Evolutionary conservation across 805 yeast genomes (phyloP), one percentile per base, ranked within the genome.

Genomic region (Yamadazyma akitaensis): DNA sequence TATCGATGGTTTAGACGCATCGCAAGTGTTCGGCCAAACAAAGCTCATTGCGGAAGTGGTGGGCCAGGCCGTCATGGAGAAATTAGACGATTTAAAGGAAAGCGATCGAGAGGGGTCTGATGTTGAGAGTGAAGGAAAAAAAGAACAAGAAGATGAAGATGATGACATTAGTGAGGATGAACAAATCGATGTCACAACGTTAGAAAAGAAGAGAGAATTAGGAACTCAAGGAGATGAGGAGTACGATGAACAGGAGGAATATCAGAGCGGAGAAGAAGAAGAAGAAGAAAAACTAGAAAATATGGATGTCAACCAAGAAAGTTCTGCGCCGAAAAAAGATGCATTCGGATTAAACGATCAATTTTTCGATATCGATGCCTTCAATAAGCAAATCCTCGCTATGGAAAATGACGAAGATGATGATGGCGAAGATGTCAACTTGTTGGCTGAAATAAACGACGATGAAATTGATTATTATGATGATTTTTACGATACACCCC

Each of bases 21-120:
- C 85, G 34, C 98, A 92, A 61, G 90, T 94, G 0, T 92, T 92
- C 89, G 96, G 92, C 46, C 98, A 92, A 65, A 84, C 88, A 2
- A 88, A 87, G 64, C 77, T 92, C 68, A 84, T 92, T 16, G 70
- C 89, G 33, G 97, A 90, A 48, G 85, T 84, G 7, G 85, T 85
- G 11, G 81, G 84, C 24, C 89, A 84, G 40, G 73, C 75, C 37
- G 65, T 89, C 31, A 60, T 87, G 60, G 75, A 72, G 16, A 75
- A 75, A 43, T 76, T 88, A 37, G 82, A 82, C 2, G 71, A 67
- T 32, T 58, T 84, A 48, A 55, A 51, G 2, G 63, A 49, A n/a
- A 55, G 42, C 10, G 62, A 53, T 5, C 61, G 55, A 6, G 64
- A 59, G 43, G 75, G 69, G 1, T 73, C 69, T 11, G 54, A 51